Base-by-base conservation (phyloP, 352 stramenopile species). In the Phytophthora podocarpi region DNA sequence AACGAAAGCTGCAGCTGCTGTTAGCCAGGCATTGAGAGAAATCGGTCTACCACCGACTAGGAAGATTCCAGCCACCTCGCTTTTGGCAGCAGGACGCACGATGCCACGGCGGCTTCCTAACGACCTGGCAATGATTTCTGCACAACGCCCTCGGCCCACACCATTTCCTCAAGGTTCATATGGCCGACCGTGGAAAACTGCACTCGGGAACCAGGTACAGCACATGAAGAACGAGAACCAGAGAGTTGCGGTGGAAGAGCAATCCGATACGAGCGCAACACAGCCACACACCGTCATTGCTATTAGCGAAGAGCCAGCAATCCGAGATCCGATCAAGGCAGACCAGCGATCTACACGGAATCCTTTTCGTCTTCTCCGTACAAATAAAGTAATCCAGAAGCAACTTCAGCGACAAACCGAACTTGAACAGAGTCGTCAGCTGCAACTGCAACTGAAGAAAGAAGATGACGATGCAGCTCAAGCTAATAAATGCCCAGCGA, bases 21-120 rank as follows among this genome's bases (percentile, higher is more conserved):
- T 85, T 2, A 70, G 65, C 18, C 75, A 88, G 16, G 74, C 72
- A 4, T 40, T 88, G 2, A 66, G 62, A 24, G 72, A 49, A n/a
- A 67, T 68, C 6, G 51, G 39, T 39, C 37, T 70, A 18, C 52
- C 47, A 11, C 21, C 63, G 8, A 20, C 46, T 26, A 57, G 30
- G 26, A 60, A 49, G 2, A 18, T 26, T 13, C 40, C 54, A 15
- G 21, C 48, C 0, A 41, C 57, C 39, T 50, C 63, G 26, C 20
- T 76, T 11, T 52, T 70, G 9, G 3, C 21, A 26, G 23, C 48
- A 34, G 48, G 28, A 24, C 30, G 20, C 9, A 64, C 48, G 18
- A 27, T 27, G 43, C 37, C 48, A 23, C 34, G 28, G 9, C 52
- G 32, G 20, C 34, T 52, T 36, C 47, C 9, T 18, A 56, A 61